Base-by-base conservation (phyloP, 495 filamentous ascomycete genomes). In the Penicillium turbatum region DNA sequence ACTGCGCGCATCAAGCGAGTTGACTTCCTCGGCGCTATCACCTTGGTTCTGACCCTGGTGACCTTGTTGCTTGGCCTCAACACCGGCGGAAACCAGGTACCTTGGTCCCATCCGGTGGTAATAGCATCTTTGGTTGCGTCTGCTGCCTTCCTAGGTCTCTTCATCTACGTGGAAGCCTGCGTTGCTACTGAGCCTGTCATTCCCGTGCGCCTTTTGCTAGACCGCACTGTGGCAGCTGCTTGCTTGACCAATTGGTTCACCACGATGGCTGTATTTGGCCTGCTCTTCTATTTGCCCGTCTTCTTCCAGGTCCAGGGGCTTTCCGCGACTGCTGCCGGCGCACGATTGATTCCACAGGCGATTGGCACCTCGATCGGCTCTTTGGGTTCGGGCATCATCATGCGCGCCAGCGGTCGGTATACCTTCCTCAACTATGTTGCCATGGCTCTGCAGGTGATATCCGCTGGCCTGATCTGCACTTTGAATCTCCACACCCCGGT, bases 41-140 rank as follows among this genome's bases (percentile, higher is more conserved):
- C 84, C 0, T 77, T 92, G 27, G 76, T 91, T 17, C 59, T 79
- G 11, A 83, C 79, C 13, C 76, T 96, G n/a, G 82, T 92, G 2
- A 67, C 90, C 10, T 69, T 96, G 0, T 74, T 96, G 2, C 72
- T 93, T 0, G 90, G 89, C 1, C 77, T 97, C 46, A 96, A 90
- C 61, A 82, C 87, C 1, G 91, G 90, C 11, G 91, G 92, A 6
- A 95, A 92, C 53, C 67, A 89, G 15, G 81, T 96, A 0, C 87
- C 90, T 2, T 96, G 92, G 92, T 81, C 74, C 1, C 87, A 95
- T 51, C 90, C 89, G 2, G 71, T 96, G n/a, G 83, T 95, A 5
- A 67, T 90, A 16, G 79, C 75, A 5, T 79, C 82, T 0, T 67
- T 97, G 12, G 83, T 86, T 0, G 71, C 93, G 1, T 86, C 86